phyloP scores from a whole-genome alignment of 2,329 filamentous ascomycete genomes.

The Remersonia thermophila region DNA sequence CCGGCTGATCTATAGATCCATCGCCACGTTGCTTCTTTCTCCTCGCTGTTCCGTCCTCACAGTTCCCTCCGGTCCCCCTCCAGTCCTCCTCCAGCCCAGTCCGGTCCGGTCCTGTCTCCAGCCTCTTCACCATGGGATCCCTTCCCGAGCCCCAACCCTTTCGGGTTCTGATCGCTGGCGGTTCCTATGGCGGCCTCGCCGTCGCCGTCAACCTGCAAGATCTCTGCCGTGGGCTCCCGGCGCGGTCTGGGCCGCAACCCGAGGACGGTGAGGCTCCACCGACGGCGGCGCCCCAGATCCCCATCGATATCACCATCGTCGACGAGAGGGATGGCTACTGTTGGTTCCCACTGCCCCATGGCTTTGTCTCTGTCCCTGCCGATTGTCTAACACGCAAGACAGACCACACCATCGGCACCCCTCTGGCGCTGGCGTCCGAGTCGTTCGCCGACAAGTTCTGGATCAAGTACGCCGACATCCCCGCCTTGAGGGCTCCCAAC shows the following conservation, averaged over 20 bases:
- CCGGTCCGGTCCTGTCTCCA: too few relatives aligned
- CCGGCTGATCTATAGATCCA: too few relatives aligned
- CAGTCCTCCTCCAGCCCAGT: not conserved
- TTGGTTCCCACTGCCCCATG: constrained; percentile 29
- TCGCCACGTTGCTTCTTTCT: constrained; percentile 20
- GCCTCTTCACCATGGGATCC: constrained; percentile 14
- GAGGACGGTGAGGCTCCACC: constrained; percentile 11
- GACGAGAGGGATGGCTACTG: constrained; percentile 78
- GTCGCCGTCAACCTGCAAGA: constrained; percentile 56
- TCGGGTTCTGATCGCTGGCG: constrained; percentile 55
- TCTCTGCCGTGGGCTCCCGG: constrained; percentile 42
- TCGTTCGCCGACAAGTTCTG: constrained; percentile 56
- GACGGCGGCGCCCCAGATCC: constrained; percentile 25
- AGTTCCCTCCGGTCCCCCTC: too few relatives aligned
- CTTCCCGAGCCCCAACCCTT: constrained; percentile 22
- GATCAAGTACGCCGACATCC: constrained; percentile 55
- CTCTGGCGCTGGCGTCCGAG: constrained; percentile 54
- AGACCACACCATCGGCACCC: constrained; percentile 68
- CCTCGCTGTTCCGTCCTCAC: constrained; percentile 12
- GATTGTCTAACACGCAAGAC: not conserved
- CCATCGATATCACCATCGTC: constrained; percentile 59
- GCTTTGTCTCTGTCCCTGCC: not conserved
- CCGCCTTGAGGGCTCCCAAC: constrained; percentile 47
- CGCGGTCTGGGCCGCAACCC: constrained; percentile 29
- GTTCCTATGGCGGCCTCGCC: constrained; percentile 60